Evolutionary conservation across 2,329 filamentous ascomycete species (phyloP).

Genomic region (Exophiala alcalophila): DNA sequence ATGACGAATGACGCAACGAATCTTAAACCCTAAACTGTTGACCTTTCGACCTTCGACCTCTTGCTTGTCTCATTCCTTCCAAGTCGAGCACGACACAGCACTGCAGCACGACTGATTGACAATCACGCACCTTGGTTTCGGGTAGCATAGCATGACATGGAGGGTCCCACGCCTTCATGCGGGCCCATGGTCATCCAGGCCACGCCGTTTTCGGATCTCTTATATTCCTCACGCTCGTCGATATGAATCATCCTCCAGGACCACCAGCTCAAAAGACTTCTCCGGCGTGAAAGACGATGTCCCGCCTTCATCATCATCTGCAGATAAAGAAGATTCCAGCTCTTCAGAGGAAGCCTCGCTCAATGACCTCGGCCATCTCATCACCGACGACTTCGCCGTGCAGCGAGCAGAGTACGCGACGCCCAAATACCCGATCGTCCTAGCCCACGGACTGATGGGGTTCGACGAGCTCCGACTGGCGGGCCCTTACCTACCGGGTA

Average conservation of each 20-base stretch:
- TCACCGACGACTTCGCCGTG: slow-evolving; percentile 61
- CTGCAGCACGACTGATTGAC: neutral
- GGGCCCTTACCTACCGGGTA: slow-evolving; percentile 53
- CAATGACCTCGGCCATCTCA: slow-evolving; percentile 49
- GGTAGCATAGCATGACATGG: slow-evolving; percentile 23
- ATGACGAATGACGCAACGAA: slow-evolving; percentile 7
- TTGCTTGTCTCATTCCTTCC: neutral
- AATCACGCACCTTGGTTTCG: neutral
- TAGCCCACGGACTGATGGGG: slow-evolving; percentile 64
- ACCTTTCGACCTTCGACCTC: neutral
- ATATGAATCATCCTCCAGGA: slow-evolving; percentile 1
- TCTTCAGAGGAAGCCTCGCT: slow-evolving; percentile 12
- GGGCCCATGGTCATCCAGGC: neutral
- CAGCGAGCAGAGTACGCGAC: slow-evolving; percentile 58
- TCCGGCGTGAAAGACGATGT: neutral
- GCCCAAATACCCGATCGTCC: slow-evolving; percentile 58
- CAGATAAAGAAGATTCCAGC: slow-evolving; percentile 3
- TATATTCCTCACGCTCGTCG: neutral
- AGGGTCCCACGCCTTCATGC: slow-evolving; percentile 15
- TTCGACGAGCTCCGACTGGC: slow-evolving; percentile 60
- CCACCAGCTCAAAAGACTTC: neutral
- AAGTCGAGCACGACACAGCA: neutral
- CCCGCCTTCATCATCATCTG: neutral
- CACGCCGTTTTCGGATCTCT: neutral
- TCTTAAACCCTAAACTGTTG: neutral